phyloP scores from a whole-genome alignment of 129 eudicot genomes.

The Mikania micrantha region DNA sequence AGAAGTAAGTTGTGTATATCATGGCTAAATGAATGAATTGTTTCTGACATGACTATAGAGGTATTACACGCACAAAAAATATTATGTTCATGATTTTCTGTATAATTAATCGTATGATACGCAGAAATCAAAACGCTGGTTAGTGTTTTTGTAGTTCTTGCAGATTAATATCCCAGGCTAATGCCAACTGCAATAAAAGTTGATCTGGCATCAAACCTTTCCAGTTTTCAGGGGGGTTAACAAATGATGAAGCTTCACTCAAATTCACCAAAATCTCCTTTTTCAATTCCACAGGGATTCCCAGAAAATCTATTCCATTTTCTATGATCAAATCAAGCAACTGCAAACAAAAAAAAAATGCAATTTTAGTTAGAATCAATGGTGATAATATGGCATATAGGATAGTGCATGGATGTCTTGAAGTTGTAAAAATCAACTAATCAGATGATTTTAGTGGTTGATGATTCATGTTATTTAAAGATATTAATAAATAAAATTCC shows the following conservation, averaged over 20 bases:
- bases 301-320: slow-evolving; percentile 55
- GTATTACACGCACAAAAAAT: not conserved
- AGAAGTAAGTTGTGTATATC: not conserved
- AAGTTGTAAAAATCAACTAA: not conserved
- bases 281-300: slow-evolving; percentile 54
- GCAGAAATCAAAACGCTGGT: not conserved
- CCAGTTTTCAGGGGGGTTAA: slow-evolving; percentile 77
- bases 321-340: slow-evolving; percentile 50
- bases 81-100: not conserved
- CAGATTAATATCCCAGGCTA: slow-evolving; percentile 68
- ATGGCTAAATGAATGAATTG: not conserved
- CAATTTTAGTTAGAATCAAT: not conserved
- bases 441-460: too few relatives aligned
- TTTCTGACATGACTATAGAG: not conserved
- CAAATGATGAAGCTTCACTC: slow-evolving; percentile 53
- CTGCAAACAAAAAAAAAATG: slow-evolving; percentile 28
- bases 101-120: not conserved
- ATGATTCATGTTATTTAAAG: too few relatives aligned
- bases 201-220: slow-evolving; percentile 78
- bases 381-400: not conserved
- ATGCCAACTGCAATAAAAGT: slow-evolving; percentile 64
- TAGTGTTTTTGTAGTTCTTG: slow-evolving; percentile 47
- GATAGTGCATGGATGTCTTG: not conserved
- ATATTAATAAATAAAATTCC: too few relatives aligned
- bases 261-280: slow-evolving; percentile 61